A percentile compares a stretch with the other conserved stretches of the same genome.
These are phyloP conservation scores for Quercus bicolor DNA, from an alignment of 306 rosid species.

Conservation along the genomic window DNA sequence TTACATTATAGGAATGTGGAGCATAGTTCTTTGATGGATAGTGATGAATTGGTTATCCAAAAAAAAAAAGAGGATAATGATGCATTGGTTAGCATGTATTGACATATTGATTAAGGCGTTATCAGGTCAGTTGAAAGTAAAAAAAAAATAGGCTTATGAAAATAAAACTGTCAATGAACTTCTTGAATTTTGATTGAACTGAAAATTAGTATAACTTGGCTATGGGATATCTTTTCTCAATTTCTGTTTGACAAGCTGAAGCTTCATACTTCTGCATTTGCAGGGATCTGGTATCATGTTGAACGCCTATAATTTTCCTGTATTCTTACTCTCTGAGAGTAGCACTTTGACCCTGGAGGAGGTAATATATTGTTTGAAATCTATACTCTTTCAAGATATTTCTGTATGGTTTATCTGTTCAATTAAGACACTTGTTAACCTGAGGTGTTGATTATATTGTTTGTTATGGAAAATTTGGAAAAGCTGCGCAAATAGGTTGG, in stretches of 20 bases:
- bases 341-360: constrained; percentile 53
- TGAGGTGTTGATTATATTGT: not conserved
- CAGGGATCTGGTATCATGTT: constrained; percentile 93
- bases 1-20: constrained; percentile 1
- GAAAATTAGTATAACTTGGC: not conserved
- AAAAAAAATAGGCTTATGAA: no score
- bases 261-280: constrained; percentile 21
- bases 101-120: no score
- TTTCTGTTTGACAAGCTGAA: constrained; percentile 3
- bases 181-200: not conserved
- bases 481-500: not conserved
- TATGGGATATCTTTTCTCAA: not conserved
- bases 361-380: constrained; percentile 43
- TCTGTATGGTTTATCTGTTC: not conserved
- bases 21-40: not conserved
- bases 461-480: not conserved
- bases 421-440: constrained; percentile 14
- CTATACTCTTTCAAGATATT: not conserved
- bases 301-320: constrained; percentile 68
- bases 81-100: no score
- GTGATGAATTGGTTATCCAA: not conserved
- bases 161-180: not conserved
- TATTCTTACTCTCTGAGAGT: constrained; percentile 64
- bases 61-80: not conserved
- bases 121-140: no score